phyloP scores from a whole-genome alignment of 208 protist species.

The Perkinsela sp. region DNA sequence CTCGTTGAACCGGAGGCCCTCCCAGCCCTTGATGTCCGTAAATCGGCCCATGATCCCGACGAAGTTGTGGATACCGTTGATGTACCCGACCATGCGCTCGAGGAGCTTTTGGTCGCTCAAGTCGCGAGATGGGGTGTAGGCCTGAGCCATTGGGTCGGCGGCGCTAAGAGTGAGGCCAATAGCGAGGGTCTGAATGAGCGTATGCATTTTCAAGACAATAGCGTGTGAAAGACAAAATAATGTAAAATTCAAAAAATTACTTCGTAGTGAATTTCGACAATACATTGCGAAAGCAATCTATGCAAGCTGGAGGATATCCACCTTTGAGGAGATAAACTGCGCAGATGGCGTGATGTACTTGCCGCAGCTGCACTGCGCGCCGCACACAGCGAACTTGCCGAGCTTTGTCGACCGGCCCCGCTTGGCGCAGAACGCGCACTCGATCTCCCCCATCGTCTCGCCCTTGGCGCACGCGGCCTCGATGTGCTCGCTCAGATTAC shows the following conservation, averaged over 20 bases:
- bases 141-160: too few species aligned
- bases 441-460: background rate
- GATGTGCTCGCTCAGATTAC: background rate
- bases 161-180: too few species aligned
- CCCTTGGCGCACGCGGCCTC: background rate
- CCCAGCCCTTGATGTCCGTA: too few species aligned
- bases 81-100: too few species aligned
- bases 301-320: background rate
- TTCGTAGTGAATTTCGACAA: background rate
- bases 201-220: too few species aligned
- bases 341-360: background rate
- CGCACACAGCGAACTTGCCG: background rate
- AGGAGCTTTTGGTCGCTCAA: too few species aligned
- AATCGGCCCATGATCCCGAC: too few species aligned
- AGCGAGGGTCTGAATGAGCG: too few species aligned
- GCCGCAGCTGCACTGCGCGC: background rate
- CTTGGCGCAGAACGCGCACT: background rate
- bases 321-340: background rate
- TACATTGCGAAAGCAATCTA: background rate
- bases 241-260: background rate
- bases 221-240: too few species aligned
- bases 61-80: too few species aligned
- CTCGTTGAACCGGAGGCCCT: too few species aligned
- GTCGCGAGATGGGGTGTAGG: too few species aligned
- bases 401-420: background rate